Base-by-base conservation (phyloP, 2,329 filamentous ascomycete genomes). In the Coniosporium tulheliwenetii region DNA sequence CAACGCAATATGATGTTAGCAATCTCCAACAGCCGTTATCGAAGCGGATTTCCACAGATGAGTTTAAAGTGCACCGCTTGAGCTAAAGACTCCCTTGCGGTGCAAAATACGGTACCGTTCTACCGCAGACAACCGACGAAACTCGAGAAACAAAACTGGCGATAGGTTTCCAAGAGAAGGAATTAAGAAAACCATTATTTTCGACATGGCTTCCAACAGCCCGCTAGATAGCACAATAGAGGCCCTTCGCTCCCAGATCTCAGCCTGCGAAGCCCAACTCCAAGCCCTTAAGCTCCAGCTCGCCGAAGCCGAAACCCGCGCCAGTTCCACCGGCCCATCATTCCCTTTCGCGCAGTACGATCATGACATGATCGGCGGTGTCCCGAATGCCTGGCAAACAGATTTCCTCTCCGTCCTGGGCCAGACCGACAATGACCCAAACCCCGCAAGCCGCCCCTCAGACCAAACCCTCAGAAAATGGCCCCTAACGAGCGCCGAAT, bases 401-500 rank as follows among this genome's bases (percentile, higher is more conserved):
- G n/a, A 33, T 38, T 19, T 45, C 31, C 41, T 46, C 29, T 43
- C 43, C 39, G 39, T 44, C 13, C 41, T 45, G 30, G 42, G 47
- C 39, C 42, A 44, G 34, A 45, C 44, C 38, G 41, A 48, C 14
- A 38, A 46, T 31, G 51, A 56, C 39, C 1, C 51, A 56, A 7
- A 29, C 10, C 10, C 9, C 14, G 13, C 8, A 12, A 10, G 29
- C 26, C 10, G 19, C 33, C 39, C 36, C 19, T 36, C 31, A 34
- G 43, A 14, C 29, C n/a, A 36, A 29, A 12, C 32, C 9, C 33
- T 16, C n/a, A 35, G 30, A 16, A 42, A 73, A 47, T 89, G 84
- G 80, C 84, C 83, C 0, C 66, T 94, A 2, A 59, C 63, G 3
- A 63, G 68, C 12, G 73, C 81, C 5, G 86, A 95, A 51, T 94